phyloP scores from a whole-genome alignment of 140 eudicot genomes.

The Bidens hawaiensis region DNA sequence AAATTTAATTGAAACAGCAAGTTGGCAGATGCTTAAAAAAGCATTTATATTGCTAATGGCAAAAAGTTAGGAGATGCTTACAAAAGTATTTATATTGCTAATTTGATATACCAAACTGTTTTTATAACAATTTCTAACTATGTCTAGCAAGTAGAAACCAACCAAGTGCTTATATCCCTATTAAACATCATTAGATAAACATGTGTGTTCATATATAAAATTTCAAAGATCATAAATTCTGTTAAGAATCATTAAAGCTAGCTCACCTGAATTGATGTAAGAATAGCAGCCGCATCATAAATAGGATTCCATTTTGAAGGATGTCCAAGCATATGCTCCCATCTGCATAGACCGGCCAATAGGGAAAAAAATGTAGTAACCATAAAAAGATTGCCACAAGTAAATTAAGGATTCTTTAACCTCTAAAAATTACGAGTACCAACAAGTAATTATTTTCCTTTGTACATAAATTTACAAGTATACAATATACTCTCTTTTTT shows the following conservation, averaged over 20 bases:
- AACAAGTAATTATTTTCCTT: not conserved
- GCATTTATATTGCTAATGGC: not conserved
- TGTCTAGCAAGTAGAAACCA: not conserved
- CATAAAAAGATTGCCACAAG: not conserved
- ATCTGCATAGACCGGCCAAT: conserved; percentile 67
- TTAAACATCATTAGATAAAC: not conserved
- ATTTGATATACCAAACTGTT: not conserved
- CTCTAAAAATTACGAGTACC: not conserved
- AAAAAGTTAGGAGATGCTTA: conserved; percentile 2
- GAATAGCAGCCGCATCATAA: conserved; percentile 77
- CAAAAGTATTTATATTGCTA: not conserved
- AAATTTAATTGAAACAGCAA: not conserved
- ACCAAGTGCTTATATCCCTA: not conserved
- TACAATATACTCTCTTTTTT: not conserved
- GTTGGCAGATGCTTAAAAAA: not conserved
- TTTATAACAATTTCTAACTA: not conserved
- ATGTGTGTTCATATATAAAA: not conserved
- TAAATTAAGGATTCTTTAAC: not conserved
- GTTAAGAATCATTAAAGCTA: not conserved
- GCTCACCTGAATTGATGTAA: conserved; percentile 77
- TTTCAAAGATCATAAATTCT: not conserved
- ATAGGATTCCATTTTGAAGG: conserved; percentile 86
- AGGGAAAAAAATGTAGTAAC: conserved; percentile 1
- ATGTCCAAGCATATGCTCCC: conserved; percentile 88
- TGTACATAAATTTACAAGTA: not conserved